Base-by-base conservation (phyloP, 1,284 basidiomycete genomes). In the Trametes polyzona region DNA sequence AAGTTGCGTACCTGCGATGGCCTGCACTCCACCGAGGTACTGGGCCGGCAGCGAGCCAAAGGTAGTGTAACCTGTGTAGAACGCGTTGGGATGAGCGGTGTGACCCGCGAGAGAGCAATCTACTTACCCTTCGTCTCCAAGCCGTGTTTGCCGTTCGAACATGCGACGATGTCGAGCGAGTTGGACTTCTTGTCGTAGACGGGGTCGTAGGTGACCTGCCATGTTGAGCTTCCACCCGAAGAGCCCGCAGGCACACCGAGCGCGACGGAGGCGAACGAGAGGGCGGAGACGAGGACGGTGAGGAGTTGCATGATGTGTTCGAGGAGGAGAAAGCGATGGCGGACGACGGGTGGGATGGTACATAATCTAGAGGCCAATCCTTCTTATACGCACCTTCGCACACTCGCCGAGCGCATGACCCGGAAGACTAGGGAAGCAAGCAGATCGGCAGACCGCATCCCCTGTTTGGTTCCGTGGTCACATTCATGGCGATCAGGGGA, bases 121-220 rank as follows among this genome's bases (percentile, higher is more conserved):
- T 67, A 70, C 69, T 59, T 74, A 55, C 74, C 73, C 55, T 71
- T 72, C 10, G 72, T 74, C 37, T 76, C 56, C 40, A 84, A 74
- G 12, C 82, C 83, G 64, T 83, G 77, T 2, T 50, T 40, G 11
- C 82, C 82, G 50, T 82, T 72, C 8, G 83, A 85, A 70, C 83
- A 84, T 4, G 82, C 73, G 37, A 82, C 73, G 41, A 58, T 68
- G 54, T 62, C 3, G 24, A 83, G 66, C 7, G 75, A 69, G 46
- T 64, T 58, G 10, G 52, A 52, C n/a, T 67, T 47, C 21, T 74
- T 61, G 67, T 81, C 80, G 66, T 83, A 85, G 6, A 60, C 61
- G 10, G 66, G 50, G 66, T 81, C 78, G 57, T 73, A 80, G 14
- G 75, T 73, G 27, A 79, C 65, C 49, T 77, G 72, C 46, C 79